Evolutionary conservation across 169 alveolate species (phyloP).

Genomic region (Plasmodium chabaudi): DNA sequence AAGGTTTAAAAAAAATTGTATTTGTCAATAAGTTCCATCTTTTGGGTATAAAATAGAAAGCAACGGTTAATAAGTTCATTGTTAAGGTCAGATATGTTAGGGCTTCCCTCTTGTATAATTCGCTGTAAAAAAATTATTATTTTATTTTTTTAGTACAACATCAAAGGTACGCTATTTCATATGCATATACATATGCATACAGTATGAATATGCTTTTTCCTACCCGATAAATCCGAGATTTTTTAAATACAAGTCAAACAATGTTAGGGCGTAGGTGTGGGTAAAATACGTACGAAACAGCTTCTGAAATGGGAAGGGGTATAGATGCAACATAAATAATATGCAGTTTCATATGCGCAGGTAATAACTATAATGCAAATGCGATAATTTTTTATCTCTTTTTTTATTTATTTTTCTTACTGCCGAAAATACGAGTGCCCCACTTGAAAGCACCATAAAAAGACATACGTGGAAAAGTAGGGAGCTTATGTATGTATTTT

Average conservation of each 20-base stretch:
- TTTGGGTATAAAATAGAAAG: conserved; percentile 18
- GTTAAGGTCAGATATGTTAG: conserved; percentile 8
- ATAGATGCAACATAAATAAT: background rate
- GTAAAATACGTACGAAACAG: conserved; percentile 18
- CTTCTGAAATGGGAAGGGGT: conserved; percentile 3
- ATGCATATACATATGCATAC: background rate
- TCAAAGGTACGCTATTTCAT: background rate
- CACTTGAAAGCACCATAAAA: conserved; percentile 48
- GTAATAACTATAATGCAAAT: background rate
- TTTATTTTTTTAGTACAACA: background rate
- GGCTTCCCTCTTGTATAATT: background rate
- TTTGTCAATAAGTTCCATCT: background rate
- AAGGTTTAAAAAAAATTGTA: conserved; percentile 14
- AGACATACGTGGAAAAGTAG: conserved; percentile 66
- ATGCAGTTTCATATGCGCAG: background rate
- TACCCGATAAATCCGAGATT: conserved; percentile 38
- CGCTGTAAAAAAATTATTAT: conserved; percentile 4
- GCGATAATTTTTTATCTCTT: background rate
- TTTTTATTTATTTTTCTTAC: conserved; percentile 18
- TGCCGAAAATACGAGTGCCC: conserved; percentile 13
- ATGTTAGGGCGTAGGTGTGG: background rate
- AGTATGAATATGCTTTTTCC: background rate
- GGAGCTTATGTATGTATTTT: conserved; percentile 23
- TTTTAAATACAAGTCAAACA: conserved; percentile 29
- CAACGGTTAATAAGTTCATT: conserved; percentile 9